These are phyloP conservation scores for Pythium aquatile DNA, from an alignment of 352 stramenopile species.

Conservation along the genomic window DNA sequence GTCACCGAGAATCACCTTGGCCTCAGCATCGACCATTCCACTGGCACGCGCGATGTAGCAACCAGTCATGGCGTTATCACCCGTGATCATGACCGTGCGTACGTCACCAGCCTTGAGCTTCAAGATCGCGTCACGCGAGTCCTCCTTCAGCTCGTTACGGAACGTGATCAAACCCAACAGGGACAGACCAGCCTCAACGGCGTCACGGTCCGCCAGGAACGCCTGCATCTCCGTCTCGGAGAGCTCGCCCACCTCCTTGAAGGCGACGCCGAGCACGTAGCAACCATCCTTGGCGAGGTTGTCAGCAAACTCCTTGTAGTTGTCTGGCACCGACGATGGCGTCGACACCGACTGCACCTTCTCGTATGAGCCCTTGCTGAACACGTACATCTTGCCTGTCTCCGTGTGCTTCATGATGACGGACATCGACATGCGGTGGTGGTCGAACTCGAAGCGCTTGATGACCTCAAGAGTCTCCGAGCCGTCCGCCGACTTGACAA, in stretches of 20 bases:
- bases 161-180: conserved; percentile 89
- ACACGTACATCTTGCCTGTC: conserved; percentile 64
- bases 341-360: conserved; percentile 64
- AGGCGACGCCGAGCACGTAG: conserved; percentile 88
- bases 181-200: conserved; percentile 68
- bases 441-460: conserved; percentile 92
- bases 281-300: conserved; percentile 74
- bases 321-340: conserved; percentile 48
- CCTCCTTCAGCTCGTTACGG: conserved; percentile 87
- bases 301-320: conserved; percentile 66
- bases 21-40: conserved; percentile 50
- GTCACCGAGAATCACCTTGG: conserved; percentile 61
- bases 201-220: conserved; percentile 44
- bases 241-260: conserved; percentile 42
- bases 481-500: conserved; percentile 43
- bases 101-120: conserved; percentile 81
- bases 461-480: conserved; percentile 65
- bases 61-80: conserved; percentile 79
- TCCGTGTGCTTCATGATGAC: conserved; percentile 75
- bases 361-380: conserved; percentile 91
- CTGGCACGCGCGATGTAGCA: conserved; percentile 74
- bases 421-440: conserved; percentile 89
- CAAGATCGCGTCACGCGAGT: conserved; percentile 75
- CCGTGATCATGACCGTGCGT: conserved; percentile 85
- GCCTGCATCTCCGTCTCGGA: conserved; percentile 12